Percentiles rank a stretch among this genome's conserved stretches.
Conservation (phyloP, 2,329 filamentous ascomycete genomes). For the Pseudogymnoascus destructans region DNA sequence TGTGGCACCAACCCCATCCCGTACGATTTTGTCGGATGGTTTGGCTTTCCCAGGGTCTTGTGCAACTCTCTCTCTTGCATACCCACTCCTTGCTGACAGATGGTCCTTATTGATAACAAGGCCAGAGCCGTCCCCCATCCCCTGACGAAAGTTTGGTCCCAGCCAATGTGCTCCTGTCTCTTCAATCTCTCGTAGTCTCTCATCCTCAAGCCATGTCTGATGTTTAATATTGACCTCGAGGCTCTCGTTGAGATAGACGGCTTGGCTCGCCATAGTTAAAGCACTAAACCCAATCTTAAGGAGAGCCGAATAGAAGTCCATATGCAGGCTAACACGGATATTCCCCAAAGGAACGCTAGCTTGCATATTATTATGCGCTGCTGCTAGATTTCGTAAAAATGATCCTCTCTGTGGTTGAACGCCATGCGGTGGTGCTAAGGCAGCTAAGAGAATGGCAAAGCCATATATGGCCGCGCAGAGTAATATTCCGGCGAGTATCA, state of each 20-base stretch:
- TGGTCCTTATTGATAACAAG: conserved; percentile 22
- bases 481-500: conserved; percentile 67
- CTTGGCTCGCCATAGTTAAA: conserved; percentile 86
- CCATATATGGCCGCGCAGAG: conserved; percentile 66
- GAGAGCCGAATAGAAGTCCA: conserved; percentile 91
- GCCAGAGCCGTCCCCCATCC: conserved; percentile 21
- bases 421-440: conserved; percentile 38
- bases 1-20: conserved; percentile 62
- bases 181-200: conserved; percentile 67
- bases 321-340: conserved; percentile 67
- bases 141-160: conserved; percentile 23
- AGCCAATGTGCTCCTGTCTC: conserved; percentile 28
- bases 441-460: conserved; percentile 63
- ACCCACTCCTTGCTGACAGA: conserved; percentile 42
- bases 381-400: conserved; percentile 47
- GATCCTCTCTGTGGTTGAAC: conserved; percentile 24
- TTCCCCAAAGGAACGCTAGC: conserved; percentile 76
- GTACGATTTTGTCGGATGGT: conserved; percentile 32
- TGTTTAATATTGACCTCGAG: conserved; percentile 57
- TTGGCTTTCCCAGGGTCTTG: conserved; percentile 37
- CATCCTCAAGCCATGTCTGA: conserved; percentile 86
- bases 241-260: conserved; percentile 90
- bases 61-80: conserved; percentile 56
- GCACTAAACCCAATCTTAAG: conserved; percentile 77
- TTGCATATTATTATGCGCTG: conserved; percentile 81